Base-by-base conservation (phyloP, 2,329 filamentous ascomycete genomes). In the Triangularia verruculosa region DNA sequence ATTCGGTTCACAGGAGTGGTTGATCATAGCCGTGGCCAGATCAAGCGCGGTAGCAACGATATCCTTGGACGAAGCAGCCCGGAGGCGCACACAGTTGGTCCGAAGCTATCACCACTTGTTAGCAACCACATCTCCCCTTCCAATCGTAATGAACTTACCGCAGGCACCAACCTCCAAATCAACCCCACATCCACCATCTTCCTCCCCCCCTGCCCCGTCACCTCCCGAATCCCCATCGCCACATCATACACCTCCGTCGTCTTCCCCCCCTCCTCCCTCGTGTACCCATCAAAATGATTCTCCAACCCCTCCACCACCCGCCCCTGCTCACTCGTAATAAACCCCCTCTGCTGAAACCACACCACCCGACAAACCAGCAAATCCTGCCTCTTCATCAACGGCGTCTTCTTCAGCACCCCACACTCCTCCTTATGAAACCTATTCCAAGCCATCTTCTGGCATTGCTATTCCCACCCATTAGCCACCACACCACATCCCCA, bases 1-100 rank as follows among this genome's bases (percentile, higher is more conserved):
- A 43, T 78, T 78, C 9, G 75, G 74, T 0, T 72, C 68, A 61
- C 76, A 78, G 0, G 70, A 74, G 67, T 78, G 76, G 65, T 78
- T 78, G 61, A 77, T 72, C 32, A 72, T 63, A 12, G 74, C 70
- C 0, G 70, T 69, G 2, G 70, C 61, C 12, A 74, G 56, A 30
- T 77, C 74, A n/a, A 78, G 63, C 13, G 65, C 72, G n/a, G 63
- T 67, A 4, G 75, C 75, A 47, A 70, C 62, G 1, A 61, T 56
- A 7, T 65, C 58, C 5, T 67, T 67, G n/a, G 65, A 53, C 17
- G 68, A 66, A 1, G 73, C 27, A 2, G 65, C 59, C 1, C 71
- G 64, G 24, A 74, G 67, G 8, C 61, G 57, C n/a, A 73, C 66
- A 24, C 63, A 67, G 63, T 75, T 75, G 32, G 67, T 68, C 4